These are phyloP conservation scores for Fraxinus baroniana DNA, from an alignment of 305 asterid species.

Conservation along the genomic window DNA sequence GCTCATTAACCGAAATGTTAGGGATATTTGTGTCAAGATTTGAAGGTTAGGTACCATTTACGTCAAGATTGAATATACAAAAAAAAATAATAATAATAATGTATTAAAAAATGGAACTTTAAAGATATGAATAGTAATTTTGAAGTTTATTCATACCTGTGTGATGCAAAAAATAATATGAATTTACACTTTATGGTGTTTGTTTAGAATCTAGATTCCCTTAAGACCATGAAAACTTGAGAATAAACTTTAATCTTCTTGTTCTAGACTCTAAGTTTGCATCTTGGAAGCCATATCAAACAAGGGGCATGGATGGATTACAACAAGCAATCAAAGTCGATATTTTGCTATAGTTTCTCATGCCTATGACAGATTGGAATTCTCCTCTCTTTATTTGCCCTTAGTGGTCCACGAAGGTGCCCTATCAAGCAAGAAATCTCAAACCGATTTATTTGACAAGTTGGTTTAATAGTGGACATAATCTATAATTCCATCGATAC, in stretches of 20 bases:
- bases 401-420: background rate
- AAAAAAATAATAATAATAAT: background rate
- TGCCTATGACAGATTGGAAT: background rate
- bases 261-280: background rate
- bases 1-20: background rate
- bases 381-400: background rate
- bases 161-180: background rate
- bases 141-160: background rate
- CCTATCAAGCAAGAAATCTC: background rate
- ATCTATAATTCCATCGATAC: background rate
- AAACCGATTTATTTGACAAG: background rate
- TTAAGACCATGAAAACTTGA: background rate
- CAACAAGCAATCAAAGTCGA: background rate
- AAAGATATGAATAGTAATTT: background rate
- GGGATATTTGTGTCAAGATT: background rate
- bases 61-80: background rate
- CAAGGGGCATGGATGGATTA: background rate
- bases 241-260: background rate
- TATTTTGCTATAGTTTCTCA: background rate
- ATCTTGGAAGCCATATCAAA: background rate
- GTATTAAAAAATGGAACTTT: background rate
- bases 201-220: background rate
- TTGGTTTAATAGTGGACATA: background rate
- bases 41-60: background rate
- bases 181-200: background rate